Conservation (phyloP, 352 stramenopile genomes). For the Phytophthora niederhauseri region DNA sequence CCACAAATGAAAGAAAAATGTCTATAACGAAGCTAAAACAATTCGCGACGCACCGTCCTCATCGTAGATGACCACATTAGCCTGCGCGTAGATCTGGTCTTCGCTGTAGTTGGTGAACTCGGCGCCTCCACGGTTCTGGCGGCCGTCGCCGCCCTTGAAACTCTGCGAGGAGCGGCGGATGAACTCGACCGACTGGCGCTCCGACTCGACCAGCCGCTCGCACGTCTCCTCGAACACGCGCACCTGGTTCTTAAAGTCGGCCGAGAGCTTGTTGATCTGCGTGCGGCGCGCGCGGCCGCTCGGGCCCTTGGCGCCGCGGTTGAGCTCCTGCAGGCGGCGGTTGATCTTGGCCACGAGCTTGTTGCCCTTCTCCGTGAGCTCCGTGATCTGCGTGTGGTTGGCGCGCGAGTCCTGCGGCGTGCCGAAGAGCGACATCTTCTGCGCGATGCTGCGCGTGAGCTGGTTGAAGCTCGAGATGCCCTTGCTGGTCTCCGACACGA, state of each 20-base stretch:
- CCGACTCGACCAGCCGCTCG: slow-evolving; percentile 64
- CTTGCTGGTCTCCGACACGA: slow-evolving; percentile 83
- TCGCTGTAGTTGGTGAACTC: slow-evolving; percentile 87
- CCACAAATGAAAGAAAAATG: not conserved
- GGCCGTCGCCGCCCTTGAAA: slow-evolving; percentile 52
- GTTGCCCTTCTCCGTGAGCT: slow-evolving; percentile 85
- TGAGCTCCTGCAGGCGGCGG: slow-evolving; percentile 77
- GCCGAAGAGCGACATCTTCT: slow-evolving; percentile 89
- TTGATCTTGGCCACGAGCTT: slow-evolving; percentile 84
- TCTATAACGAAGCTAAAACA: not conserved
- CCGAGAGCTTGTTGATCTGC: slow-evolving; percentile 81
- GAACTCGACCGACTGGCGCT: slow-evolving; percentile 77
- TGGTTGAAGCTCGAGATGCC: slow-evolving; percentile 89
- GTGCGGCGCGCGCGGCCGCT: slow-evolving; percentile 63
- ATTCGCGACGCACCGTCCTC: slow-evolving; percentile 67
- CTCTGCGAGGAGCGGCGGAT: slow-evolving; percentile 82
- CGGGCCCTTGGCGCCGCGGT: slow-evolving; percentile 49
- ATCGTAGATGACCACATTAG: slow-evolving; percentile 84
- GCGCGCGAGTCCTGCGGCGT: slow-evolving; percentile 84
- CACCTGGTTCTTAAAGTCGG: slow-evolving; percentile 86
- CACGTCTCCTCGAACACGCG: slow-evolving; percentile 81
- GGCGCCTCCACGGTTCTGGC: slow-evolving; percentile 28
- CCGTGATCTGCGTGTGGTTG: slow-evolving; percentile 83
- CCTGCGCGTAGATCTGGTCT: slow-evolving; percentile 89
- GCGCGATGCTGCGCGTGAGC: slow-evolving; percentile 81